Conservation (phyloP, 495 filamentous ascomycete species). For the Glarea lozoyensis region DNA sequence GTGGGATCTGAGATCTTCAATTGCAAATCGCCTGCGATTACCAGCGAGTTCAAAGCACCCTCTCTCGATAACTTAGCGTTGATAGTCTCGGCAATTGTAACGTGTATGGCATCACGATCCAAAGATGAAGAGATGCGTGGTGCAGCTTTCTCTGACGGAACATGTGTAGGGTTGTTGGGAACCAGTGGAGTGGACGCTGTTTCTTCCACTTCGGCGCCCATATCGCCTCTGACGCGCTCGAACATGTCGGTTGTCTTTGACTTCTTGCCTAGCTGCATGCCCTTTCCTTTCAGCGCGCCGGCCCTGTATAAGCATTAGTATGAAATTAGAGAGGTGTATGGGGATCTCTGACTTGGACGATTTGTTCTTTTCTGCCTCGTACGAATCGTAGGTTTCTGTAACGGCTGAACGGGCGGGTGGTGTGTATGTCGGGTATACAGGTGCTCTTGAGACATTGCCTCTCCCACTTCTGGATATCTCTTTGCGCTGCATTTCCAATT, state of each 20-base stretch:
- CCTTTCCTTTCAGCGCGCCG: conserved; percentile 76
- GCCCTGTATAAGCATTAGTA: conserved; percentile 35
- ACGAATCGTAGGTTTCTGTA: conserved; percentile 79
- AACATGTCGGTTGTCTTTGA: conserved; percentile 95
- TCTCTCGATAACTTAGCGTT: conserved; percentile 80
- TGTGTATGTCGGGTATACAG: conserved; percentile 82
- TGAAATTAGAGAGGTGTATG: conserved; percentile 11
- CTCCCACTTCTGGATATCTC: conserved; percentile 57
- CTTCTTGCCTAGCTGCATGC: conserved; percentile 98
- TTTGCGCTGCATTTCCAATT: conserved; percentile 95
- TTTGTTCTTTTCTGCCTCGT: conserved; percentile 97
- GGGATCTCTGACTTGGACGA: conserved; percentile 30
- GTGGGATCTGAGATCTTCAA: conserved; percentile 80
- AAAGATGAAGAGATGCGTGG: conserved; percentile 52
- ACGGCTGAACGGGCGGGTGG: conserved; percentile 64
- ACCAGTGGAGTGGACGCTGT: conserved; percentile 67
- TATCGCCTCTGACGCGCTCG: conserved; percentile 82
- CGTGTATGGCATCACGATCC: conserved; percentile 73
- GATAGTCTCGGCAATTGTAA: conserved; percentile 81
- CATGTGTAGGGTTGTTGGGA: conserved; percentile 46
- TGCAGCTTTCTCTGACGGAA: conserved; percentile 45
- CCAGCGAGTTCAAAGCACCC: conserved; percentile 70
- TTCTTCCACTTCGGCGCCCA: conserved; percentile 72
- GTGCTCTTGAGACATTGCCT: conserved; percentile 51
- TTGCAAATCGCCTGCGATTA: conserved; percentile 83